Evolutionary conservation across 345 rosid species (phyloP).

Genomic region (Raphanus raphanistrum): DNA sequence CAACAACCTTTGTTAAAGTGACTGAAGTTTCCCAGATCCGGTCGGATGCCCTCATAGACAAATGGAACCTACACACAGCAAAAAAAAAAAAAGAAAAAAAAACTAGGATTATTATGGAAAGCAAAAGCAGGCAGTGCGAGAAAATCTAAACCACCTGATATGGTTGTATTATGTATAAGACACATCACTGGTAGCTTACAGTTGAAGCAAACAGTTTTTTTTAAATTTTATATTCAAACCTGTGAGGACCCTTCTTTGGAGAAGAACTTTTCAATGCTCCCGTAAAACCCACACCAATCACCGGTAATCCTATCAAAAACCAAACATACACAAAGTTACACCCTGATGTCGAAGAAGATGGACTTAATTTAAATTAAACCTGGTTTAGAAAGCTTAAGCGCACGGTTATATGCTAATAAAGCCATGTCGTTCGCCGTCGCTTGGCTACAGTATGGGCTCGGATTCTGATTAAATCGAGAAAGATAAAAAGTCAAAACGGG

Average conservation of each 20-base stretch:
- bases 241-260: slow-evolving; percentile 79
- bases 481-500: not conserved
- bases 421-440: slow-evolving; percentile 73
- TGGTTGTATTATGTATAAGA: not conserved
- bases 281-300: slow-evolving; percentile 85
- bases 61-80: slow-evolving; percentile 53
- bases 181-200: not conserved
- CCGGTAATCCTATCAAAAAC: slow-evolving; percentile 65
- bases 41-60: slow-evolving; percentile 73
- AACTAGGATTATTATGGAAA: too few relatives aligned
- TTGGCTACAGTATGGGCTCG: slow-evolving; percentile 56
- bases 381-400: slow-evolving; percentile 75
- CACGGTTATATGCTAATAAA: slow-evolving; percentile 80
- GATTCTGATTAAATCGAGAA: slow-evolving; percentile 48
- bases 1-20: slow-evolving; percentile 76
- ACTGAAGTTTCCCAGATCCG: slow-evolving; percentile 59
- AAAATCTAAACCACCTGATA: not conserved
- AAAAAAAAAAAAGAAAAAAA: too few relatives aligned
- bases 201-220: slow-evolving; percentile 11
- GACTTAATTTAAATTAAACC: too few relatives aligned
- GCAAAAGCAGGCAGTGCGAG: not conserved
- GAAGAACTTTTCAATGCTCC: slow-evolving; percentile 65
- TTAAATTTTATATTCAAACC: too few relatives aligned
- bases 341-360: too few relatives aligned
- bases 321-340: slow-evolving; percentile 17